These are phyloP conservation scores for Epichloe elymi DNA, from an alignment of 2,329 filamentous ascomycete species.

Conservation along the genomic window DNA sequence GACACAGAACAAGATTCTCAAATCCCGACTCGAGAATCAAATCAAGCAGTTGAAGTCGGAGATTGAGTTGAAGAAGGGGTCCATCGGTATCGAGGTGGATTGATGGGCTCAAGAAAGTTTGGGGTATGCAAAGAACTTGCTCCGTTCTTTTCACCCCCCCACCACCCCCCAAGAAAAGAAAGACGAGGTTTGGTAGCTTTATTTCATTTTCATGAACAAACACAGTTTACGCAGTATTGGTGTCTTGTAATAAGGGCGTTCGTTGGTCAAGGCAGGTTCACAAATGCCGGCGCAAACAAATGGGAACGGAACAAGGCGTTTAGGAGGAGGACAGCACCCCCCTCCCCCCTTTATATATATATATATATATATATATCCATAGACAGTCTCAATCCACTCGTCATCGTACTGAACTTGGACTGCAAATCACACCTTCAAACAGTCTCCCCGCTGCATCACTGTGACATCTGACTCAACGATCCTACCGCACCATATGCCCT, in stretches of 20 bases:
- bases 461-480: constrained; percentile 8
- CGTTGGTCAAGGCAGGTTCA: too few species aligned
- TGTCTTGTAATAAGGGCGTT: too few species aligned
- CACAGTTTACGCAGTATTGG: too few species aligned
- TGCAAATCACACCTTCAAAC: neutral
- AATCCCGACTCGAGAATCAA: constrained; percentile 34
- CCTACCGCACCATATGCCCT: constrained; percentile 11
- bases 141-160: too few species aligned
- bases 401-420: neutral
- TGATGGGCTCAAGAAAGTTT: constrained; percentile 11
- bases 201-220: neutral
- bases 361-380: too few species aligned
- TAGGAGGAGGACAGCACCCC: neutral
- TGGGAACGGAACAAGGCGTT: neutral
- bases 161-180: too few species aligned
- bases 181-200: neutral
- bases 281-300: too few species aligned
- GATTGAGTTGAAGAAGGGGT: constrained; percentile 31
- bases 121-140: too few species aligned
- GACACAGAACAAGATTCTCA: constrained; percentile 34
- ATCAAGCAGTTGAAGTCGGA: constrained; percentile 34
- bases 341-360: too few species aligned
- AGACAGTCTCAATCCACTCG: neutral
- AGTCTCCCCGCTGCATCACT: neutral
- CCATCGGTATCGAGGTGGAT: constrained; percentile 27